Evolutionary conservation across 2,329 filamentous ascomycete species (phyloP).

Genomic region (Arthrinium puccinioides): DNA sequence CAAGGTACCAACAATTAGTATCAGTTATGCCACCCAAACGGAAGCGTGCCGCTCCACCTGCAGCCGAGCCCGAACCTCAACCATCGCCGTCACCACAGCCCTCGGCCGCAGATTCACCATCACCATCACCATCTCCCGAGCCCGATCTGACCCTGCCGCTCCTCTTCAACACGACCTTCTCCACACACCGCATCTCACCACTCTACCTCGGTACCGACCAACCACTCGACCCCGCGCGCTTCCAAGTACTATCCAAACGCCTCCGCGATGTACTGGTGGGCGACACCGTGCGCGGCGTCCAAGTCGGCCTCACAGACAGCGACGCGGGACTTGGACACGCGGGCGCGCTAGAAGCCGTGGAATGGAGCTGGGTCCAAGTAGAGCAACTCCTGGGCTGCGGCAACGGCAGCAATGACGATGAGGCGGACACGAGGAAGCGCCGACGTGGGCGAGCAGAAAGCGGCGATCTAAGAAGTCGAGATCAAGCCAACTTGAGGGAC

Average conservation of each 20-base stretch:
- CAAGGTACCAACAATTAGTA: too few relatives aligned
- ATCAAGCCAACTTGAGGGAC: neutral
- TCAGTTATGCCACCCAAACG: slow-evolving; percentile 7
- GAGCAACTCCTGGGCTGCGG: neutral
- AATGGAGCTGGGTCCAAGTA: slow-evolving; percentile 36
- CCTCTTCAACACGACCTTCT: slow-evolving; percentile 52
- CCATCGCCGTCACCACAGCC: neutral
- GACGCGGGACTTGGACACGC: slow-evolving; percentile 30
- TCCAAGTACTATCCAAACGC: slow-evolving; percentile 36
- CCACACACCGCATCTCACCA: slow-evolving; percentile 47
- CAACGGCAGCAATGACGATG: slow-evolving; percentile 5
- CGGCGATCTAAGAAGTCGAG: neutral
- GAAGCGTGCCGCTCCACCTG: slow-evolving; percentile 1
- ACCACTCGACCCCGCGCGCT: slow-evolving; percentile 28
- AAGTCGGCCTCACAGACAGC: slow-evolving; percentile 37
- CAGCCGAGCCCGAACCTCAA: neutral
- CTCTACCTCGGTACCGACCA: slow-evolving; percentile 37
- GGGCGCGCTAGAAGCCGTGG: slow-evolving; percentile 38
- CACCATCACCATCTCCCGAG: slow-evolving; percentile 4
- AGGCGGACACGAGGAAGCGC: slow-evolving; percentile 2
- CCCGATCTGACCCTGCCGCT: slow-evolving; percentile 11
- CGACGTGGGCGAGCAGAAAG: neutral
- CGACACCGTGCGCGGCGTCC: slow-evolving; percentile 53
- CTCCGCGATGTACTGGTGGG: slow-evolving; percentile 49
- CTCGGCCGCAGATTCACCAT: slow-evolving; percentile 2